phyloP scores from a whole-genome alignment of 148 eudicot genomes.

The Nepenthes gracilis region DNA sequence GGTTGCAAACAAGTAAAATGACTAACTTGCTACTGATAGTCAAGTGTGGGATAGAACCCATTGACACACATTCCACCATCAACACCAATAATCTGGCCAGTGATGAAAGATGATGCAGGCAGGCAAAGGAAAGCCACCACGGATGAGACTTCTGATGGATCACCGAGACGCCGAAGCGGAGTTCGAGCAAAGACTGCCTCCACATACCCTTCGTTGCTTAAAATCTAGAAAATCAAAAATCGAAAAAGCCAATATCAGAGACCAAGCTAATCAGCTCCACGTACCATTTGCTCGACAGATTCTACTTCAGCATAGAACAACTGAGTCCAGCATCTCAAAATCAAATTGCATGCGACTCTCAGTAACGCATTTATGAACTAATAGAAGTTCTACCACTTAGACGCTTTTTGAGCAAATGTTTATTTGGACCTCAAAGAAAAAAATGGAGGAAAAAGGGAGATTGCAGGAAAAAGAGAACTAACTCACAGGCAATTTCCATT shows the following conservation, averaged over 20 bases:
- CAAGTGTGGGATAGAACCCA: conserved; percentile 33
- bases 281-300: no score
- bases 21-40: conserved; percentile 16
- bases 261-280: not conserved
- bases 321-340: no score
- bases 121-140: conserved; percentile 42
- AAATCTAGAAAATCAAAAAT: conserved; percentile 11
- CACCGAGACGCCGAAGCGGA: conserved; percentile 33
- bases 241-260: not conserved
- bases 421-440: no score
- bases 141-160: conserved; percentile 35
- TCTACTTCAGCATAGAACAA: no score
- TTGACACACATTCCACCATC: conserved; percentile 42
- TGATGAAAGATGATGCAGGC: conserved; percentile 36
- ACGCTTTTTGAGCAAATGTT: no score
- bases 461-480: no score
- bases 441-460: no score
- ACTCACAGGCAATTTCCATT: no score
- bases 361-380: no score
- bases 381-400: no score
- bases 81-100: conserved; percentile 33
- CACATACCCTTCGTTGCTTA: conserved; percentile 26
- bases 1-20: no score
- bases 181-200: conserved; percentile 30
- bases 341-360: no score